Evolutionary conservation across 2,329 filamentous ascomycete species (phyloP), one percentile per base, ranked within the genome.

Genomic region (Metarhizium humberi): DNA sequence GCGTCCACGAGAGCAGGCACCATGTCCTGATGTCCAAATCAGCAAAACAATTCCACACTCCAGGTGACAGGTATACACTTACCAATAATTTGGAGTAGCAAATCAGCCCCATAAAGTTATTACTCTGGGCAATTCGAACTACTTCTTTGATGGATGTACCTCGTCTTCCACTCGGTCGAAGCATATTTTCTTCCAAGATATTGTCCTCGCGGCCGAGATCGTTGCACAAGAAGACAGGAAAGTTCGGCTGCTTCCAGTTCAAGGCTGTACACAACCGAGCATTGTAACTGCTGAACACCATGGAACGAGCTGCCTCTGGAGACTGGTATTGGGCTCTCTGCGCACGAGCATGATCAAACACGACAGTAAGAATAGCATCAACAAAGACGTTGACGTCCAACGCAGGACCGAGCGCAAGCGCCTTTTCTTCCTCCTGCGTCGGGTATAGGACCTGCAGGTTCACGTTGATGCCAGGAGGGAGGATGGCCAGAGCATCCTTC

Each of bases 161-260:
- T 50, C 85, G 82, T 55, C 87, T 80, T 16, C 88, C 90, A 61
- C 84, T 88, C 61, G 79, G 75, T 57, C 72, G 66, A 14, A 75
- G 63, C 13, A 70, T 64, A 45, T 68, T 68, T 1, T 69, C 69
- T 14, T 69, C 66, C 6, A 64, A 63, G 56, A 72, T 71, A 25
- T 71, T 67, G 32, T 77, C 78, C 57, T 85, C 81, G 7, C 80
- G 77, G 25, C 90, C 90, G 30, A 97, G 81, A 57, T 96, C 91
- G 69, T 97, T 97, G 74, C 92, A 96, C 50, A 97, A 78, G 63
- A 99, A 88, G 0, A 97, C 90, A 0, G 94, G 94, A 69, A 96
- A 99, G 67, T 97, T 99, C 2, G 94, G 94, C 70, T 99, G 94
- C 71, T 99, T 99, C 94, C 94, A 99, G 72, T 99, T 99, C 63